Conservation (phyloP, 352 stramenopile species). For the Hyaloperonospora arabidopsidis region DNA sequence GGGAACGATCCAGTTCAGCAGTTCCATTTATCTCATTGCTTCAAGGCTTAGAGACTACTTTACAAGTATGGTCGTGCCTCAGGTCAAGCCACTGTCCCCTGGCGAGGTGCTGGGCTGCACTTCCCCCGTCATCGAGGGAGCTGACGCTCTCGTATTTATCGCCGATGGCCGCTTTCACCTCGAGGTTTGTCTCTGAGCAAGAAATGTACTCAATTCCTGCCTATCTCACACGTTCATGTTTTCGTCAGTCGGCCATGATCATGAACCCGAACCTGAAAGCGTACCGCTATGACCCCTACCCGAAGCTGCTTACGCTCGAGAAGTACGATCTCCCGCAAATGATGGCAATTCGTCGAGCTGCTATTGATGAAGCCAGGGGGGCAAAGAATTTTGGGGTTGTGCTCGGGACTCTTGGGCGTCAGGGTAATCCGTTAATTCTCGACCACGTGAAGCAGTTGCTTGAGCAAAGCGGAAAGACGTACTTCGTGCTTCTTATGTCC, state of each 20-base stretch:
- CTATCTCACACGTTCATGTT: not conserved
- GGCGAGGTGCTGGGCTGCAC: slow-evolving; percentile 99
- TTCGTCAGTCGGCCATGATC: slow-evolving; percentile 92
- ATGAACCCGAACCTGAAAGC: slow-evolving; percentile 93
- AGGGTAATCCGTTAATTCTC: slow-evolving; percentile 97
- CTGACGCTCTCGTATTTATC: slow-evolving; percentile 95
- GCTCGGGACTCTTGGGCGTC: slow-evolving; percentile 96
- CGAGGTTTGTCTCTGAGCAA: slow-evolving; percentile 63
- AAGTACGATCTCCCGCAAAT: slow-evolving; percentile 95
- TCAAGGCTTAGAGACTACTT: slow-evolving; percentile 76
- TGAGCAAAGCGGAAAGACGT: slow-evolving; percentile 77
- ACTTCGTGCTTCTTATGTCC: slow-evolving; percentile 93
- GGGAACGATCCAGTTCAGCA: slow-evolving; percentile 94
- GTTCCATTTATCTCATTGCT: slow-evolving; percentile 82
- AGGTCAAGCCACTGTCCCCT: slow-evolving; percentile 94
- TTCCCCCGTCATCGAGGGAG: slow-evolving; percentile 89
- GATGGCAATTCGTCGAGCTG: slow-evolving; percentile 85
- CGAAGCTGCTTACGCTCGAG: slow-evolving; percentile 94
- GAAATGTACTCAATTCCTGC: not conserved
- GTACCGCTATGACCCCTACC: slow-evolving; percentile 99
- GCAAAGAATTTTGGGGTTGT: slow-evolving; percentile 94
- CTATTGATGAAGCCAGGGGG: slow-evolving; percentile 61
- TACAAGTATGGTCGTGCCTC: slow-evolving; percentile 81
- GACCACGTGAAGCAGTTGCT: slow-evolving; percentile 88
- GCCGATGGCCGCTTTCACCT: slow-evolving; percentile 99